Percentiles rank a stretch among this genome's conserved stretches.
Conservation (phyloP, 352 stramenopile genomes). For the Phytophthora meadii region DNA sequence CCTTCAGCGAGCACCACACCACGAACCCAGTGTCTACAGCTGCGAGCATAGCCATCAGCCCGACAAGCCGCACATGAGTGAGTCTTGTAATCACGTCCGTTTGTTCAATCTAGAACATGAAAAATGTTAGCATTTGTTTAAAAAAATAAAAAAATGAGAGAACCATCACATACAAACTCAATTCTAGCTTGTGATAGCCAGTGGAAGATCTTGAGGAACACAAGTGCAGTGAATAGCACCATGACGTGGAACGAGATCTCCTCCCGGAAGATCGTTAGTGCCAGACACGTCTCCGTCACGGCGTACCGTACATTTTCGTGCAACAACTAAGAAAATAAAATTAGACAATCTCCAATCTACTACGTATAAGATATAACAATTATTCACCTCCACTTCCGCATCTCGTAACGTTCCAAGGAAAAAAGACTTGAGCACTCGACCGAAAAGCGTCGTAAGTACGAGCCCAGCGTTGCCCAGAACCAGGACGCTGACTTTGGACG, state of each 20-base stretch:
- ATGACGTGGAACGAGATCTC: conserved; percentile 97
- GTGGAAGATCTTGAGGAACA: conserved; percentile 97
- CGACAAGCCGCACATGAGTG: conserved; percentile 88
- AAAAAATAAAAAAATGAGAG: conserved; percentile 20
- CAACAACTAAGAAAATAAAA: conserved; percentile 72
- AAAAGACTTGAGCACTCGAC: conserved; percentile 83
- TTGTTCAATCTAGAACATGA: conserved; percentile 78
- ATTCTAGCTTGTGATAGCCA: conserved; percentile 92
- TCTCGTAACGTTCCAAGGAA: conserved; percentile 87
- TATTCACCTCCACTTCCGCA: conserved; percentile 78
- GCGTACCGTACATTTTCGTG: conserved; percentile 97
- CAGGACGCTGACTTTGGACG: conserved; percentile 96
- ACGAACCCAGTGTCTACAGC: conserved; percentile 91
- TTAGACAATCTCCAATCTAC: conserved; percentile 2
- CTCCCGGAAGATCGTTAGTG: conserved; percentile 98
- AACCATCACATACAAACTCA: conserved; percentile 67
- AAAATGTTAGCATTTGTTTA: conserved; percentile 6
- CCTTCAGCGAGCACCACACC: conserved; percentile 82
- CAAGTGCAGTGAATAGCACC: conserved; percentile 94
- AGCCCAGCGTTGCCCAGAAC: conserved; percentile 96
- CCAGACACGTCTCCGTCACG: conserved; percentile 98
- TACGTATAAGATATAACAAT: conserved; percentile 14
- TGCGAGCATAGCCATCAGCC: conserved; percentile 90
- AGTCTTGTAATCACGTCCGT: conserved; percentile 80
- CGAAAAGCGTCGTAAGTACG: conserved; percentile 87